phyloP scores from a whole-genome alignment of 345 rosid species.

The Dipteronia dyeriana region DNA sequence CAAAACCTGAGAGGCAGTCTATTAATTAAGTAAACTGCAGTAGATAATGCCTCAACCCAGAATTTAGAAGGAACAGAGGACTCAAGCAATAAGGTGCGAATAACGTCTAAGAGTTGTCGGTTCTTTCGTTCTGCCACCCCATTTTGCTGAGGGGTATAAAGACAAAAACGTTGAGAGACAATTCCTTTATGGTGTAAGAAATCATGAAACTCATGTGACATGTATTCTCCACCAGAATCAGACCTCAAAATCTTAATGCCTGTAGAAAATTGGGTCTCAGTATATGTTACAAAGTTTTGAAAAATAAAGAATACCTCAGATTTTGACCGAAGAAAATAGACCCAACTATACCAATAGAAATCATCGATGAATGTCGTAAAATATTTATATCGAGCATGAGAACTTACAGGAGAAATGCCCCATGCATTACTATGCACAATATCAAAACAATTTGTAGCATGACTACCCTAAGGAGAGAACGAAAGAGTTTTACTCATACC shows the following conservation, averaged over 20 bases:
- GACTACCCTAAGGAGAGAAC: conserved; percentile 2
- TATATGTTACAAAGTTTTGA: background rate
- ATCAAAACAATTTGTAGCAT: background rate
- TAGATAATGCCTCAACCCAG: conserved; percentile 13
- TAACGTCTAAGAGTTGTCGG: conserved; percentile 16
- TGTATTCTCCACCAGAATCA: conserved; percentile 8
- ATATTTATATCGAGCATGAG: conserved; percentile 10
- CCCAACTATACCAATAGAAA: background rate
- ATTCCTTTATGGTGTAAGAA: background rate
- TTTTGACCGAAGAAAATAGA: conserved; percentile 12
- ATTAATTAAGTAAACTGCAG: conserved; percentile 14
- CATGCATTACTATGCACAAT: background rate
- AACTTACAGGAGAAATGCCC: background rate
- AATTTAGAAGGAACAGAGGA: background rate
- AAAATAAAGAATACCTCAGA: background rate
- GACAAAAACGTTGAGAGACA: conserved; percentile 2
- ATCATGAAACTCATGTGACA: background rate
- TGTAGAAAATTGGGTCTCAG: conserved; percentile 7
- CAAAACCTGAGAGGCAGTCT: background rate
- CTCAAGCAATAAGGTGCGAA: conserved; percentile 8
- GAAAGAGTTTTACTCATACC: conserved; percentile 11
- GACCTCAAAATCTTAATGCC: background rate
- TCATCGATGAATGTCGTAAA: conserved; percentile 20
- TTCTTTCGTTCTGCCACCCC: background rate
- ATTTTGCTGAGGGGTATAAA: conserved; percentile 17